Percentiles rank a stretch among this genome's conserved stretches.
phyloP scores from a whole-genome alignment of 176 grass and related monocot species.

The Musa itinerans region DNA sequence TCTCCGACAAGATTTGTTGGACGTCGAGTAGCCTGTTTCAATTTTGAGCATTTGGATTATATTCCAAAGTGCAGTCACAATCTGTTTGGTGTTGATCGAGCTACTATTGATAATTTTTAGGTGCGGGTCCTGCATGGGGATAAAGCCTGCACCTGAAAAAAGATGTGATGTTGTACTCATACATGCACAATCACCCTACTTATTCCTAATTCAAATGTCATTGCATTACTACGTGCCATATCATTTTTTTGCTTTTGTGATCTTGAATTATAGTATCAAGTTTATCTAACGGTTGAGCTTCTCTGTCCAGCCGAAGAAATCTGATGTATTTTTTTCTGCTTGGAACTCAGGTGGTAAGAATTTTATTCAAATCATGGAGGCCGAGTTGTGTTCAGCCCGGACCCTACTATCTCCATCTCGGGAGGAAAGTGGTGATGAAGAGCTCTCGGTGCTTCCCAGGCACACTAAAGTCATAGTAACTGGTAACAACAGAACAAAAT shows the following conservation, averaged over 20 bases:
- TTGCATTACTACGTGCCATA: neutral
- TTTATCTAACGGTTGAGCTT: neutral
- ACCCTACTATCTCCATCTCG: neutral
- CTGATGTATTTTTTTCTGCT: neutral
- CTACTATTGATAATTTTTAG: neutral
- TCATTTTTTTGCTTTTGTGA: neutral
- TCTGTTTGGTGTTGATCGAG: neutral
- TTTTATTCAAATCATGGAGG: constrained; percentile 1
- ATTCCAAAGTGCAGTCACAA: neutral
- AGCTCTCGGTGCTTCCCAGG: constrained; percentile 15
- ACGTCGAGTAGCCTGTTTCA: neutral
- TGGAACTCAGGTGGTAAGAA: neutral
- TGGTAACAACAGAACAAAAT: constrained; percentile 17
- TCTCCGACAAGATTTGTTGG: neutral
- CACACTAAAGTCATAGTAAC: constrained; percentile 17
- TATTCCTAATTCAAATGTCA: neutral
- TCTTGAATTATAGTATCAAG: neutral
- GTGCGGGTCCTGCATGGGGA: neutral
- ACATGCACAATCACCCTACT: neutral
- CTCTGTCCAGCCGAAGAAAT: neutral
- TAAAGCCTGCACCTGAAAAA: neutral
- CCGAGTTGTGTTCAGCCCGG: neutral
- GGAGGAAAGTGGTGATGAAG: constrained; percentile 15
- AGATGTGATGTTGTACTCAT: neutral
- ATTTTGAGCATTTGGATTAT: neutral